Conservation (phyloP, 129 eudicot species). For the carrot (Daucus carota) region DNA sequence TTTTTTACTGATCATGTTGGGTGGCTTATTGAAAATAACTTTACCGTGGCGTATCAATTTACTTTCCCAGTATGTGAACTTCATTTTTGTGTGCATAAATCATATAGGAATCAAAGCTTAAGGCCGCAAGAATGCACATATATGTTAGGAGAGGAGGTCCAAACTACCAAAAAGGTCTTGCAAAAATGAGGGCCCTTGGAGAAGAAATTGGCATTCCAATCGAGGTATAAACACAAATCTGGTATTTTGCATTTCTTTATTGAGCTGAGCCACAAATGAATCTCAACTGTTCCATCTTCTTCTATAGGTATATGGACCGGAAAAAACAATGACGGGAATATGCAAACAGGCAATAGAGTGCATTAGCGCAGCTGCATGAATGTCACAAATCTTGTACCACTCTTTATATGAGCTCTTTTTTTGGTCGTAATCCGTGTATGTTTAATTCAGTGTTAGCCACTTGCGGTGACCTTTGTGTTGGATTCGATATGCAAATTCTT, state of each 20-base stretch:
- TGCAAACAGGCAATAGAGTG: slow-evolving; percentile 94
- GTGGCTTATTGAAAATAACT: too few species aligned
- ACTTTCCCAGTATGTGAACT: background rate
- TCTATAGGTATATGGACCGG: slow-evolving; percentile 80
- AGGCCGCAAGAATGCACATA: slow-evolving; percentile 88
- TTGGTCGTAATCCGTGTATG: background rate
- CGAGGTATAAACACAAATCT: slow-evolving; percentile 41
- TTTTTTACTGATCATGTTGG: background rate
- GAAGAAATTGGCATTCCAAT: slow-evolving; percentile 93
- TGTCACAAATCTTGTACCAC: background rate
- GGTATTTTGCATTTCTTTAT: background rate
- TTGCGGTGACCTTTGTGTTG: slow-evolving; percentile 1
- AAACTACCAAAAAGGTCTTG: slow-evolving; percentile 93
- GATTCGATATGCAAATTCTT: background rate
- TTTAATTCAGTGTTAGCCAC: slow-evolving; percentile 3
- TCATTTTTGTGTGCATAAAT: background rate
- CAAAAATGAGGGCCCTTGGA: slow-evolving; percentile 79
- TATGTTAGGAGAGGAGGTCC: slow-evolving; percentile 99
- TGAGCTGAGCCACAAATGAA: background rate
- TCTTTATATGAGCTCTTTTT: background rate
- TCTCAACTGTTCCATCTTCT: background rate
- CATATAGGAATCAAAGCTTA: slow-evolving; percentile 77
- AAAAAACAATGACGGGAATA: slow-evolving; percentile 91
- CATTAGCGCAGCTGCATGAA: slow-evolving; percentile 71
- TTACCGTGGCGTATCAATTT: background rate